Evolutionary conservation across 164 flowering plant genomes (phyloP).

Genomic region (Vitis amurensis): DNA sequence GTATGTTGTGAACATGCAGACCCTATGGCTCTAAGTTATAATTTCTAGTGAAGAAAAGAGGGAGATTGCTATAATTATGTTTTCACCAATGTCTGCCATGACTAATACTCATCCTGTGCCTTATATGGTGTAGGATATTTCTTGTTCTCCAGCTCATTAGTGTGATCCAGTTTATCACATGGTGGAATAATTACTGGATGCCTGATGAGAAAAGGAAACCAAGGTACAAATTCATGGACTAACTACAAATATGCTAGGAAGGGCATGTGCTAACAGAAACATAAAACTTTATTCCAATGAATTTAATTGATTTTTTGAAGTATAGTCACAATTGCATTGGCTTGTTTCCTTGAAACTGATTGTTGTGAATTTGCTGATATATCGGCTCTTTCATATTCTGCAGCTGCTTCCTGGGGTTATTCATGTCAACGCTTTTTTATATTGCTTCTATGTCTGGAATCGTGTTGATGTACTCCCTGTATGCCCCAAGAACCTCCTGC

Average conservation of each 20-base stretch:
- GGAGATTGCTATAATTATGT: too few relatives aligned
- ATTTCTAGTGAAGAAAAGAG: too few relatives aligned
- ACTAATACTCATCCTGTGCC: background rate
- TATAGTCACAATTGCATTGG: background rate
- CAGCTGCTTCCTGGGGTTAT: constrained; percentile 70
- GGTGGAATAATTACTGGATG: constrained; percentile 93
- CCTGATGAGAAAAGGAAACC: constrained; percentile 48
- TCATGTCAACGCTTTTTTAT: constrained; percentile 72
- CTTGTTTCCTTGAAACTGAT: background rate
- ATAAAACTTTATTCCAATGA: background rate
- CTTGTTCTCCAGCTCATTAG: constrained; percentile 90
- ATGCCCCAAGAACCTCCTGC: constrained; percentile 47
- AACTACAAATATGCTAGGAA: background rate
- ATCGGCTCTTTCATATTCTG: background rate
- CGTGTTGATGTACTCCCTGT: constrained; percentile 52
- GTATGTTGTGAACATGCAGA: too few relatives aligned
- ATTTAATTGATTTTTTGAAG: background rate
- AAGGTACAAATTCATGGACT: constrained; percentile 34
- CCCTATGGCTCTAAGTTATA: too few relatives aligned
- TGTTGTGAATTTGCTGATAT: background rate
- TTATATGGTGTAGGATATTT: constrained; percentile 52
- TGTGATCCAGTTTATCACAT: constrained; percentile 74
- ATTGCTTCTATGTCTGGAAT: constrained; percentile 71
- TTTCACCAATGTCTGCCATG: background rate
- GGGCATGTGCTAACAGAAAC: background rate